phyloP scores from a whole-genome alignment of 2,329 filamentous ascomycete genomes.

The Alternaria gaisen region DNA sequence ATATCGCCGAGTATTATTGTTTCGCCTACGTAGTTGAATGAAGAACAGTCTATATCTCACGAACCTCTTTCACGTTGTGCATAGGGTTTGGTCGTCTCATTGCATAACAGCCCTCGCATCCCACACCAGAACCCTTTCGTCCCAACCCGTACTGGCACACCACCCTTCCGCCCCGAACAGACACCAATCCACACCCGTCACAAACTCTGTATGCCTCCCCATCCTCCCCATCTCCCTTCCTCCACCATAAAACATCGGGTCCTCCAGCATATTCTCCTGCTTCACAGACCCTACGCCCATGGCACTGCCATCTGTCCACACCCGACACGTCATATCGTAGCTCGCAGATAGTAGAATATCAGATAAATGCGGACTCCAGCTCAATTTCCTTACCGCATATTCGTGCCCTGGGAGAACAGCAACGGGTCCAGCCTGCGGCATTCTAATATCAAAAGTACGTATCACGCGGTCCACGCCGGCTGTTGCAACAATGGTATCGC shows the following conservation, averaged over 20 bases:
- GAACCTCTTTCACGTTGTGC: neutral
- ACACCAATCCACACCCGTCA: slow-evolving; percentile 97
- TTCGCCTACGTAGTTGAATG: neutral
- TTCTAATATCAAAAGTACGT: slow-evolving; percentile 89
- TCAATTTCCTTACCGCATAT: slow-evolving; percentile 84
- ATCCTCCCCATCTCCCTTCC: slow-evolving; percentile 84
- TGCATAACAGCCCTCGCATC: slow-evolving; percentile 77
- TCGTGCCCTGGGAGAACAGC: slow-evolving; percentile 83
- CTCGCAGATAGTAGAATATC: slow-evolving; percentile 88
- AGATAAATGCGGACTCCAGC: slow-evolving; percentile 93
- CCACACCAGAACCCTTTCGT: slow-evolving; percentile 90
- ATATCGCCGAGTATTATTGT: neutral
- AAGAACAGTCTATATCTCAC: neutral
- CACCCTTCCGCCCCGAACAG: slow-evolving; percentile 94
- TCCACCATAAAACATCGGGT: slow-evolving; percentile 55
- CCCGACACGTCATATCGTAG: slow-evolving; percentile 96
- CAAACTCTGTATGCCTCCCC: slow-evolving; percentile 94
- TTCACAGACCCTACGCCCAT: slow-evolving; percentile 52
- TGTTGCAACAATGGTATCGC: slow-evolving; percentile 82
- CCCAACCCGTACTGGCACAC: slow-evolving; percentile 95
- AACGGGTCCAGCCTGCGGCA: slow-evolving; percentile 74
- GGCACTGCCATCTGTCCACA: slow-evolving; percentile 85
- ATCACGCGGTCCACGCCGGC: slow-evolving; percentile 89
- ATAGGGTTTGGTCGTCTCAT: slow-evolving; percentile 2
- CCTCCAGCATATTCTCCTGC: slow-evolving; percentile 46